These are phyloP conservation scores for Neurospora discreta DNA, from an alignment of 495 filamentous ascomycete genomes.

Conservation along the genomic window DNA sequence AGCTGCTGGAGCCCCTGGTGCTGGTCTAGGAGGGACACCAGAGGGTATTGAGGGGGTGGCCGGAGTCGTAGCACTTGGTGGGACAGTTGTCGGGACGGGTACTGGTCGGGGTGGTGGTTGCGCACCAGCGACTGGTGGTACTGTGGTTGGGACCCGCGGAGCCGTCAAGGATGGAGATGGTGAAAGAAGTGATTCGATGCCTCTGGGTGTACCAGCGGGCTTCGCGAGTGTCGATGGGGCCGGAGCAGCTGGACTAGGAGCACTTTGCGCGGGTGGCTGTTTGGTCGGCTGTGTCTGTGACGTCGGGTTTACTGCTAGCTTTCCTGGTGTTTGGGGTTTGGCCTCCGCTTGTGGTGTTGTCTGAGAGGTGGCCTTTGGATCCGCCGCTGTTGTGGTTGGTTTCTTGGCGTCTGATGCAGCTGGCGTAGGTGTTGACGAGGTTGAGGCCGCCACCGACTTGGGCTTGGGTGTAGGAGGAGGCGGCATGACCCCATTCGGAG, in stretches of 20 bases:
- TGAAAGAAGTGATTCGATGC: slow-evolving; percentile 21
- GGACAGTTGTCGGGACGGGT: neutral
- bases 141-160: slow-evolving; percentile 2
- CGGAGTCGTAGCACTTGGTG: neutral
- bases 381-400: slow-evolving; percentile 7
- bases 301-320: neutral
- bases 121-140: neutral
- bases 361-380: slow-evolving; percentile 10
- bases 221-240: slow-evolving; percentile 17
- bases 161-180: slow-evolving; percentile 2
- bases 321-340: slow-evolving; percentile 2
- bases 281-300: slow-evolving; percentile 9
- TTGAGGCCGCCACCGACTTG: slow-evolving; percentile 2
- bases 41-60: slow-evolving; percentile 6
- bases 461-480: slow-evolving; percentile 39
- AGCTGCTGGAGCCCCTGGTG: slow-evolving; percentile 17
- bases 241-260: slow-evolving; percentile 21
- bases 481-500: slow-evolving; percentile 47
- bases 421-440: slow-evolving; percentile 8
- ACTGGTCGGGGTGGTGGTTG: slow-evolving; percentile 1
- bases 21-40: neutral
- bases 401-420: slow-evolving; percentile 6
- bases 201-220: slow-evolving; percentile 17
- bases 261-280: slow-evolving; percentile 15
- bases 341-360: slow-evolving; percentile 1